Evolutionary conservation across 257 asterid genomes (phyloP).

Genomic region (Parsonsia alboflavescens): DNA sequence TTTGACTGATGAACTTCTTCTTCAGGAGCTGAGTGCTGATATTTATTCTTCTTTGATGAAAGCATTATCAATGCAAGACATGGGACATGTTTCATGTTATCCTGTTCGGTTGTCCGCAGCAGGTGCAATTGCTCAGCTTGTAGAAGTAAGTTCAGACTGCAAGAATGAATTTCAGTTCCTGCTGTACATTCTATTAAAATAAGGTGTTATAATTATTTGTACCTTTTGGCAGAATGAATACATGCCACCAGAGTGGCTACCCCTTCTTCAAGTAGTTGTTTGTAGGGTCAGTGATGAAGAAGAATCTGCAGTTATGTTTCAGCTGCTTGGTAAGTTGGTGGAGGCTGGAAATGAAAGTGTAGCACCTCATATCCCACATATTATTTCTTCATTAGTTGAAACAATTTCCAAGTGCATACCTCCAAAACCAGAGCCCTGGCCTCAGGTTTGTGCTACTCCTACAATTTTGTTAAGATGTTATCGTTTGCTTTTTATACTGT

Average conservation of each 20-base stretch:
- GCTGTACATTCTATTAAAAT: conserved; percentile 3
- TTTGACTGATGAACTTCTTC: neutral
- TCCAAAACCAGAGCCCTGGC: conserved; percentile 33
- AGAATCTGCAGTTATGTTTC: conserved; percentile 27
- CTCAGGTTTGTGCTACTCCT: conserved; percentile 24
- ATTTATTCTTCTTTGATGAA: conserved; percentile 31
- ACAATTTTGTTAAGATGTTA: neutral
- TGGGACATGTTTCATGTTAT: conserved; percentile 28
- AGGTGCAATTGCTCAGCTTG: conserved; percentile 39
- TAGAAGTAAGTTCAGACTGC: conserved; percentile 29
- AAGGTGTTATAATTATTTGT: neutral
- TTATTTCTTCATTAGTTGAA: conserved; percentile 31
- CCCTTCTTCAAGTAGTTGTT: conserved; percentile 33
- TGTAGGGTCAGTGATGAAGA: conserved; percentile 32
- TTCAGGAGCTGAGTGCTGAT: conserved; percentile 36
- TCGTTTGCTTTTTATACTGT: neutral
- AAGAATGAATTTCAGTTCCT: neutral
- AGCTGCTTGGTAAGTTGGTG: conserved; percentile 36
- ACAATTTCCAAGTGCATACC: conserved; percentile 29
- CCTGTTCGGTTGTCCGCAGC: conserved; percentile 41
- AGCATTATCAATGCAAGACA: conserved; percentile 31
- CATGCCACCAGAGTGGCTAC: conserved; percentile 42
- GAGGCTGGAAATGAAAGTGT: conserved; percentile 33
- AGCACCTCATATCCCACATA: conserved; percentile 33
- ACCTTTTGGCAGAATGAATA: conserved; percentile 32